These are phyloP conservation scores for Smittium culicis DNA, from an alignment of 371 early-diverging fungal species.

Conservation along the genomic window DNA sequence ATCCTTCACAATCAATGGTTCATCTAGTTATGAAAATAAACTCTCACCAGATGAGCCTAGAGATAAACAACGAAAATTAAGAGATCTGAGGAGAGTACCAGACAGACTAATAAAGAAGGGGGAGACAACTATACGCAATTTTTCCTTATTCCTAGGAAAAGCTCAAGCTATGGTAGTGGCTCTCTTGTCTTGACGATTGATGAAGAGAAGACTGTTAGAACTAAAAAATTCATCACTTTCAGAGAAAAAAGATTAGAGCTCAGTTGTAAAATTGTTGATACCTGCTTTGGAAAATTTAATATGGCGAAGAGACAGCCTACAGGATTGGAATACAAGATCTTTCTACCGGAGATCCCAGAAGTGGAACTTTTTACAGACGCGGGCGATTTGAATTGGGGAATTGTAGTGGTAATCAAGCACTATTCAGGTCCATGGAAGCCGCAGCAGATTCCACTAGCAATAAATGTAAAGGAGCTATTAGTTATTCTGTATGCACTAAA, in stretches of 20 bases:
- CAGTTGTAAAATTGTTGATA: neutral
- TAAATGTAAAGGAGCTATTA: neutral
- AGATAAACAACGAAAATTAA: no score
- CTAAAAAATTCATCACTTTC: neutral
- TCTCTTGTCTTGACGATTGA: neutral
- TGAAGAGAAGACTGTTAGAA: neutral
- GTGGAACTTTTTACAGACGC: neutral
- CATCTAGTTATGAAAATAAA: no score
- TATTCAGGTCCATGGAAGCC: neutral
- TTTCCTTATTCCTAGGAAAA: constrained; percentile 11
- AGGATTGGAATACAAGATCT: neutral
- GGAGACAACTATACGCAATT: no score
- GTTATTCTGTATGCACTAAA: neutral
- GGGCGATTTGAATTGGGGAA: neutral
- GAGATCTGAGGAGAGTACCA: no score
- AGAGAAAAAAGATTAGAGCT: neutral
- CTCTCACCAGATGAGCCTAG: no score
- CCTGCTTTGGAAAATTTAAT: neutral
- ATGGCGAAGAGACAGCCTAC: neutral
- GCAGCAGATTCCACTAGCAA: neutral
- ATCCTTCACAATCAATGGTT: no score
- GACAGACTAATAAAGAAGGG: no score
- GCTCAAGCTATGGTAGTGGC: constrained; percentile 5
- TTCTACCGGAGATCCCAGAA: neutral
- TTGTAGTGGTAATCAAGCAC: neutral